Evolutionary conservation across 1,284 basidiomycete species (phyloP).

Genomic region (Trichosporon sp.): DNA sequence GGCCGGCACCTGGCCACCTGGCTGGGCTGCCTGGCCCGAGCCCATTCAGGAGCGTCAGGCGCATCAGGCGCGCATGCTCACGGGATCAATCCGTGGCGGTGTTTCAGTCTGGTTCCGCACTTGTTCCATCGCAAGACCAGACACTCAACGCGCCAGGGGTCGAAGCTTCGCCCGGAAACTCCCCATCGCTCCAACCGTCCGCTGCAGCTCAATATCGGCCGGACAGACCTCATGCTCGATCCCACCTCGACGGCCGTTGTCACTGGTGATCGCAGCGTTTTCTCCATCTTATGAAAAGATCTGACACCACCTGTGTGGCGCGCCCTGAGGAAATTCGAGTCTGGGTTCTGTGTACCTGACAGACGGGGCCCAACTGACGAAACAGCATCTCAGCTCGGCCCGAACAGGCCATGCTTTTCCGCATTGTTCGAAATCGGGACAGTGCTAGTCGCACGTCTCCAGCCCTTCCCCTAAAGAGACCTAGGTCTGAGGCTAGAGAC

Average conservation of each 20-base stretch:
- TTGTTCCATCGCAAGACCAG: neutral
- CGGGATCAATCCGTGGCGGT: constrained; percentile 14
- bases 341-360: neutral
- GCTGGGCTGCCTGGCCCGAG: neutral
- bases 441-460: constrained; percentile 1
- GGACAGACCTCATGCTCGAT: neutral
- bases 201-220: neutral
- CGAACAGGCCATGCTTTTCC: neutral
- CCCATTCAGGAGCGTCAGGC: constrained; percentile 4
- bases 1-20: neutral
- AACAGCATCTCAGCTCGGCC: neutral
- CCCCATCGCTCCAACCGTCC: neutral
- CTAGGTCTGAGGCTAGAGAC: neutral
- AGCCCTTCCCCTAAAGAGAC: neutral
- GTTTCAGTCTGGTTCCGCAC: constrained; percentile 13
- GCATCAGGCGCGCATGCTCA: neutral
- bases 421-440: neutral
- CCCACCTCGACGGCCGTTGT: neutral
- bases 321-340: neutral
- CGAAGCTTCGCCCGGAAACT: neutral
- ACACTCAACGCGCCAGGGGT: constrained; percentile 1
- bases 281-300: neutral
- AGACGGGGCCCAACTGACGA: neutral
- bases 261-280: neutral
- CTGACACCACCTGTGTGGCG: neutral